phyloP scores from a whole-genome alignment of 257 asterid species.

The Ilex aquifolium region DNA sequence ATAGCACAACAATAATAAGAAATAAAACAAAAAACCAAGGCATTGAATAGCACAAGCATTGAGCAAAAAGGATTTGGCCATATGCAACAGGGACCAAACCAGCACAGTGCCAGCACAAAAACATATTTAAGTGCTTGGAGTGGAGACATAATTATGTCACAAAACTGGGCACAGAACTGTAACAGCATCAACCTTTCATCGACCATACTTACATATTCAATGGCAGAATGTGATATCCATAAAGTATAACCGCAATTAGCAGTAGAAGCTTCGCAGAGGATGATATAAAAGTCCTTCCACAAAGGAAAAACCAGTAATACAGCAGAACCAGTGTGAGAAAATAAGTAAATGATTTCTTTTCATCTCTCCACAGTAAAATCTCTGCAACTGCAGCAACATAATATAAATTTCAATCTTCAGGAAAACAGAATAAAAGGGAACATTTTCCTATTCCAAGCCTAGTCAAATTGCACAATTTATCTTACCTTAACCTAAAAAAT shows the following conservation, averaged over 20 bases:
- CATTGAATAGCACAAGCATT: no score
- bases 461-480: no score
- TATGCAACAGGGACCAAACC: no score
- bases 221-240: slow-evolving; percentile 54
- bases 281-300: slow-evolving; percentile 69
- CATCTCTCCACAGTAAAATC: slow-evolving; percentile 93
- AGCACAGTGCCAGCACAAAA: no score
- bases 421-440: background rate
- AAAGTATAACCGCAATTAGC: slow-evolving; percentile 44
- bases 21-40: no score
- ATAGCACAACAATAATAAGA: no score
- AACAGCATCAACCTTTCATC: background rate
- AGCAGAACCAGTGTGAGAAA: slow-evolving; percentile 52
- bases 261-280: slow-evolving; percentile 69
- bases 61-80: no score
- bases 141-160: no score
- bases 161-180: no score
- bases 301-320: slow-evolving; percentile 80
- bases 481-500: no score
- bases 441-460: no score
- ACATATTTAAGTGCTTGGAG: no score
- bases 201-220: slow-evolving; percentile 50
- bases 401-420: slow-evolving; percentile 18
- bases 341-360: slow-evolving; percentile 59
- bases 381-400: slow-evolving; percentile 71